Evolutionary conservation across 352 stramenopile species (phyloP), one percentile per base, ranked within the genome.

Genomic region (Elongisporangium undulatum): DNA sequence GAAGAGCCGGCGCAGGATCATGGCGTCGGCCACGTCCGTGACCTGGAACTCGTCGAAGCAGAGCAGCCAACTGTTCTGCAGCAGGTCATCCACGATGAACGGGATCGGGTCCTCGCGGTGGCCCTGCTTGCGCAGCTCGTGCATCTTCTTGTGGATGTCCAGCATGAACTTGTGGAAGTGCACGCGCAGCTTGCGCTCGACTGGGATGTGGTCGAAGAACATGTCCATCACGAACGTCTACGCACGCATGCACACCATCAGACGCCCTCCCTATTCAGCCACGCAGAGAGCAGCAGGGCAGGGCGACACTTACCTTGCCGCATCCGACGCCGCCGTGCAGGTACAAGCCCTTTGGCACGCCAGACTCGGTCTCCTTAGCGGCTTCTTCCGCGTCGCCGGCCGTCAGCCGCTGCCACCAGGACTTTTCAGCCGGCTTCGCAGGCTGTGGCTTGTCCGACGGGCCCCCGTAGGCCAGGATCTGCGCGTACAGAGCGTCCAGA

Each of bases 31-130:
- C 51, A 99, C 91, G 71, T 99, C 97, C 4, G 93, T 99, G 34
- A 98, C 91, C 77, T 99, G 96, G 61, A 99, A 99, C 81, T 99
- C 97, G 72, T 99, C 97, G 67, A 99, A 98, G 79, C 95, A 99
- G 6, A 99, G 74, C 26, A 99, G 64, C 63, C 90, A 96, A 24
- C 87, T 88, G 61, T 92, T 82, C 48, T 75, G 26, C 26, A 97
- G 71, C 8, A 99, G 61, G 55, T 98, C 80, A 53, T 88, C 64
- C 10, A 89, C 85, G 54, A 99, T 86, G 56, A 89, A 77, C 59
- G 83, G 82, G 53, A 94, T 93, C 17, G 83, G 80, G 58, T 94
- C 85, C 45, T 89, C 75, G 50, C 63, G 82, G 53, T 90, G 76
- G 10, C 95, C 82, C 63, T 92, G 56, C 64, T 97, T 82, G 56